Base-by-base conservation (phyloP, 139 green algal species). In the Closterium sp. region DNA sequence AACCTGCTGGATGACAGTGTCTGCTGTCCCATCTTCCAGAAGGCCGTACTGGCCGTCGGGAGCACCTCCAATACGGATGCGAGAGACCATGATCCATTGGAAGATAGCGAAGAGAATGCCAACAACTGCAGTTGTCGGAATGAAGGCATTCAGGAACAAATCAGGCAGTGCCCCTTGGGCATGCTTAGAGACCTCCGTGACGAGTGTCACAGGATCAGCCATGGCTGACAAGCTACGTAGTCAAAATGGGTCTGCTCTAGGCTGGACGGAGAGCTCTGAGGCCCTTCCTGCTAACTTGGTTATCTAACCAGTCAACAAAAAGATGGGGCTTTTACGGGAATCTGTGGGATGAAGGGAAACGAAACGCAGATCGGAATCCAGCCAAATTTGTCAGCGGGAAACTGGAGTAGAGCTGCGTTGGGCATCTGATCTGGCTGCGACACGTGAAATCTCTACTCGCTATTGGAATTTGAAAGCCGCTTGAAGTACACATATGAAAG, bases 91-190 rank as follows among this genome's bases (percentile, higher is more conserved):
- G 11, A n/a, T 85, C 62, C 89, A 94, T 31, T 94, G 91, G 21
- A 87, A 93, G 13, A 94, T 29, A 79, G 91, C 91, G 10, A 94
- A 94, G 29, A 27, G 10, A 30, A 94, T 94, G 28, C 91, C 91
- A 28, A 93, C 29, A 28, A 93, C 31, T 30, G 88, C 91, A 89
- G 91, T 50, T 13, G 70, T 3, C 11, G 91, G 91, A 42, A 93
- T 93, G 88, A 93, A 93, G 22, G 90, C 22, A 42, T 29, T n/a
- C 4, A 93, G 9, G 90, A 91, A 73, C 10, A 73, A 4, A 21
- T 73, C 50, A 73, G 50, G 50, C 24, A 73, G 50, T 21, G 50
- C 50, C 50, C 50, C 50, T 3, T 73, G 6, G 24, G 50, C 50
- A 73, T 73, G 50, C 50, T 73, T 73, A 27, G 50, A 73, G 50